These are phyloP conservation scores for Emergomyces pasteurianus DNA, from an alignment of 2,329 filamentous ascomycete genomes.

Conservation along the genomic window DNA sequence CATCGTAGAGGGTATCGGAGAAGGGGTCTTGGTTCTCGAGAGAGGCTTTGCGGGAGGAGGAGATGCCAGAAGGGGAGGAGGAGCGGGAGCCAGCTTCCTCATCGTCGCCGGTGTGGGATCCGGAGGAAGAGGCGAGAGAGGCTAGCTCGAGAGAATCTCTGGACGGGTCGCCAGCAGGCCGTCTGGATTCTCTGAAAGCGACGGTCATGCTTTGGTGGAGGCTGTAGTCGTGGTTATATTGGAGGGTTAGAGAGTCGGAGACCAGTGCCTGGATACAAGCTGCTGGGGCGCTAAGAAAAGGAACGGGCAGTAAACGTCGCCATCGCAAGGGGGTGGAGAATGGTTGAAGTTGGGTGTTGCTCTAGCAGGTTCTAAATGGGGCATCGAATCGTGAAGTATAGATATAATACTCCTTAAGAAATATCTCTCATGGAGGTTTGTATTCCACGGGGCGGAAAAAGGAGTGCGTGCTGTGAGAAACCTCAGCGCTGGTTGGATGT, in stretches of 20 bases:
- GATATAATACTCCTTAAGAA: too few relatives aligned
- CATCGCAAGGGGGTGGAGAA: background rate
- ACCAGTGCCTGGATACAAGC: too few relatives aligned
- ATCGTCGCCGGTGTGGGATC: conserved; percentile 43
- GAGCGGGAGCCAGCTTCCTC: conserved; percentile 14
- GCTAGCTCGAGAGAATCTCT: conserved; percentile 96
- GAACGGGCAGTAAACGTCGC: background rate
- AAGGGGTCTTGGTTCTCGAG: conserved; percentile 78
- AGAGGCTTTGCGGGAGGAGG: conserved; percentile 84
- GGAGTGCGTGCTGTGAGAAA: too few relatives aligned
- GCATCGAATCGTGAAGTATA: background rate
- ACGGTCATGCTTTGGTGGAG: conserved; percentile 11
- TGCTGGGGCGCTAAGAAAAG: background rate
- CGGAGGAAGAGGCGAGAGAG: conserved; percentile 78
- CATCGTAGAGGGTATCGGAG: conserved; percentile 37
- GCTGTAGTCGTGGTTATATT: too few relatives aligned
- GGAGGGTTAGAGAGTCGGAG: background rate
- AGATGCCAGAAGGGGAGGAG: conserved; percentile 71
- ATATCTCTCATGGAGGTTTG: too few relatives aligned
- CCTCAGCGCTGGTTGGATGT: too few relatives aligned
- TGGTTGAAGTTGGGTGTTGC: background rate
- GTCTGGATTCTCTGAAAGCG: conserved; percentile 19
- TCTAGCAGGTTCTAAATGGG: background rate
- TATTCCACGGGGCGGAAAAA: too few relatives aligned
- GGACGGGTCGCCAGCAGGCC: conserved; percentile 20